Conservation (phyloP, 306 rosid species). For the Purshia tridentata region DNA sequence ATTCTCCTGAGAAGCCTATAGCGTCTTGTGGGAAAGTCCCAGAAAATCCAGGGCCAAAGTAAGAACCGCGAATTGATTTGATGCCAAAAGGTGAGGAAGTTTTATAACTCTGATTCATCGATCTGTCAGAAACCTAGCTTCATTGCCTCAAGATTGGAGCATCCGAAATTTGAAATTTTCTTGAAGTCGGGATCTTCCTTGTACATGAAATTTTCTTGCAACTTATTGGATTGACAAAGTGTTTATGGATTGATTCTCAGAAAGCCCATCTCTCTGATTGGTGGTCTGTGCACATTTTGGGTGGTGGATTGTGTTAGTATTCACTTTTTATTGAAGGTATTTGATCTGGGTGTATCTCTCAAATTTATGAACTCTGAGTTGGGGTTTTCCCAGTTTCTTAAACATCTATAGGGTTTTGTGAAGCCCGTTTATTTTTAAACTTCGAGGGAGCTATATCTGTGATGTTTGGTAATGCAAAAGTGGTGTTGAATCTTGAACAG, state of each 20-base stretch:
- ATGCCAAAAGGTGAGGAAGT: constrained; percentile 36
- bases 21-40: neutral
- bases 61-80: constrained; percentile 38
- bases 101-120: constrained; percentile 19
- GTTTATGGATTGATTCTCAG: constrained; percentile 19
- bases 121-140: neutral
- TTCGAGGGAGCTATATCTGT: constrained; percentile 14
- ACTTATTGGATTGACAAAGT: constrained; percentile 9
- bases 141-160: neutral
- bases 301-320: constrained; percentile 3
- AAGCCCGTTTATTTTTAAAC: constrained; percentile 27
- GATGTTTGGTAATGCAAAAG: constrained; percentile 27
- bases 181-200: constrained; percentile 20
- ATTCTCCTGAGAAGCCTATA: too few species aligned
- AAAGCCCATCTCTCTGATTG: neutral
- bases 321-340: neutral
- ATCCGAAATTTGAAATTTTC: constrained; percentile 9
- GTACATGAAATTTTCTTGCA: constrained; percentile 12
- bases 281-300: constrained; percentile 10
- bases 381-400: neutral
- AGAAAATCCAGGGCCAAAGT: constrained; percentile 17
- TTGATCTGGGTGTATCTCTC: constrained; percentile 23
- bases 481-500: constrained; percentile 1
- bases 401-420: constrained; percentile 8
- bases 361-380: constrained; percentile 13